Evolutionary conservation across 2,329 filamentous ascomycete genomes (phyloP).

Genomic region (Cryphonectria naterciae): DNA sequence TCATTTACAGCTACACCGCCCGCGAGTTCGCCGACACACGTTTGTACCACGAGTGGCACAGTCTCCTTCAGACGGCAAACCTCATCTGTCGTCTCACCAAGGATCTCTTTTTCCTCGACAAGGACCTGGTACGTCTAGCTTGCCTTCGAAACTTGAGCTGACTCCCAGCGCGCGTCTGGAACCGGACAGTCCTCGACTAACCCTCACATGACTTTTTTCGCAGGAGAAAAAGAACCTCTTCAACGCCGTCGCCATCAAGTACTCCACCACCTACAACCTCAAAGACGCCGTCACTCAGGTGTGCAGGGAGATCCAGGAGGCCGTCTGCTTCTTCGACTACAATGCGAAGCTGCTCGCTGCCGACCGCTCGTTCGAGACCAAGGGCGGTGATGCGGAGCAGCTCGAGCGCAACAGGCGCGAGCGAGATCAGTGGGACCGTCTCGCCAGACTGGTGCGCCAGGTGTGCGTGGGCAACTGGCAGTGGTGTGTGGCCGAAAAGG

Average conservation of each 20-base stretch:
- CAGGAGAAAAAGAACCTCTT: not conserved
- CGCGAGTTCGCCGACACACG: not conserved
- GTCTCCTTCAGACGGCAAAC: not conserved
- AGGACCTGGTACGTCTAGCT: not conserved
- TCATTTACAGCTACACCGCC: not conserved
- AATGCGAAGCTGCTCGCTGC: not conserved
- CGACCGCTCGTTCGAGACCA: not conserved
- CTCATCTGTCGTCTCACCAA: not conserved
- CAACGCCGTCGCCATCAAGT: not conserved
- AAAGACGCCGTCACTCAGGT: not conserved
- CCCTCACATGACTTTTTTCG: not conserved
- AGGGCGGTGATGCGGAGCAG: not conserved
- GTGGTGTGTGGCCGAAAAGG: not conserved
- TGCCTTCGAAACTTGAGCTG: too few relatives aligned
- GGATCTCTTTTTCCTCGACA: not conserved
- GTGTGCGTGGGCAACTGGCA: not conserved
- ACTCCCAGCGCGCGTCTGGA: not conserved
- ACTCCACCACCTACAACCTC: too few relatives aligned
- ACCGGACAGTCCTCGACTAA: not conserved
- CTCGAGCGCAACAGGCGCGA: not conserved
- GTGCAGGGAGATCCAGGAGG: not conserved
- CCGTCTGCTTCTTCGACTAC: not conserved
- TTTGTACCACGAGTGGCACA: not conserved
- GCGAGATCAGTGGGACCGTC: not conserved
- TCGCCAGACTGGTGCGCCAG: not conserved